Percentiles rank a stretch among this genome's conserved stretches.
Evolutionary conservation across 768 basidiomycete genomes (phyloP).

Genomic region (Auriculariales sp.): DNA sequence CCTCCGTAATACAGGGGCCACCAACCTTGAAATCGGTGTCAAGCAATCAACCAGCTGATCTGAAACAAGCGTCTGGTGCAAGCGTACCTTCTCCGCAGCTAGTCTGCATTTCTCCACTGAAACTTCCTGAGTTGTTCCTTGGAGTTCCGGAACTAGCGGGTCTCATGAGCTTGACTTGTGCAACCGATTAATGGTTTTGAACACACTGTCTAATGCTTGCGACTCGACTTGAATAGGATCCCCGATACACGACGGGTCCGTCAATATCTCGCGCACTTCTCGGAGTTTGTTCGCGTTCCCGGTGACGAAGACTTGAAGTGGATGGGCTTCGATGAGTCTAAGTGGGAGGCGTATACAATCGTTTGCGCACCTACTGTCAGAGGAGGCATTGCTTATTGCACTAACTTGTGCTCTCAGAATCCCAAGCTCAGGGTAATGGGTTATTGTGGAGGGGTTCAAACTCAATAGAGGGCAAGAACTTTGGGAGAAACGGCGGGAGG

Average conservation of each 20-base stretch:
- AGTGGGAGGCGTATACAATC: not conserved
- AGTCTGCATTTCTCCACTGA: conserved; percentile 73
- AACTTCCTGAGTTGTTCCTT: conserved; percentile 85
- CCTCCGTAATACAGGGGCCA: conserved; percentile 65
- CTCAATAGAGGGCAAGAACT: no score
- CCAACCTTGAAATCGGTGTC: conserved; percentile 19
- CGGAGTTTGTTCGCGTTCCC: conserved; percentile 86
- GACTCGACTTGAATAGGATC: conserved; percentile 67
- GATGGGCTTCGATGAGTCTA: not conserved
- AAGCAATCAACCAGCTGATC: not conserved
- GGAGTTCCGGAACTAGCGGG: conserved; percentile 73
- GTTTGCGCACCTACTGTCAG: not conserved
- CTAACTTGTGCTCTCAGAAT: no score
- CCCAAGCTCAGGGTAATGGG: no score
- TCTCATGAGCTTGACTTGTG: not conserved
- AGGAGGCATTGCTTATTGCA: not conserved
- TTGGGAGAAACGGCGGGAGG: no score
- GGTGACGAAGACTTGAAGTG: conserved; percentile 69
- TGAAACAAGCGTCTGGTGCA: no score
- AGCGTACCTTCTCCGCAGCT: conserved; percentile 65
- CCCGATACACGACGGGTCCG: conserved; percentile 24
- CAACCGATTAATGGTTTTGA: not conserved
- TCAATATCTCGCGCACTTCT: conserved; percentile 78
- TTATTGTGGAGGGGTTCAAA: no score
- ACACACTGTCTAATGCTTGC: conserved; percentile 65